Evolutionary conservation across 352 stramenopile species (phyloP), one percentile per base, ranked within the genome.

Genomic region (Phytopythium delawarense): DNA sequence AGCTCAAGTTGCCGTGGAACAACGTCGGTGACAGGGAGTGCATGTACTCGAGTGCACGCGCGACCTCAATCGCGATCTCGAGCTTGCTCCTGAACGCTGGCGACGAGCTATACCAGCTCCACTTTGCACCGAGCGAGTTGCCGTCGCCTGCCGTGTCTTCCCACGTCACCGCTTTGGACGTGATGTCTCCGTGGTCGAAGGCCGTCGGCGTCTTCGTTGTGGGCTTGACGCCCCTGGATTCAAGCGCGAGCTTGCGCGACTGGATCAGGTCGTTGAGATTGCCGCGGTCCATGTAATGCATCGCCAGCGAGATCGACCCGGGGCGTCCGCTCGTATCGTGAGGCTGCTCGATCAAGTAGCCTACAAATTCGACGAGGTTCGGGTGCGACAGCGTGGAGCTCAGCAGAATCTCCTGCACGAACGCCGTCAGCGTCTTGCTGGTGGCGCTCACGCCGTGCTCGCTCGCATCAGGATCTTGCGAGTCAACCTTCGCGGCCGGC

Each of bases 1-100:
- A 77, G 30, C 76, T 79, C 18, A 87, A 57, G 34, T 80, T 78
- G 28, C 72, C 68, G 44, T 87, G 73, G 30, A 80, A 70, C 2
- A 83, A 56, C 42, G 70, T 61, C 25, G 60, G 71, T 0, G 65
- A 65, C 39, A 80, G 67, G 20, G 75, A 79, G 42, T 87, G 78
- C 50, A 87, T 42, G n/a, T 87, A 81, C 28, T 74, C 62, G 12
- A 84, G 61, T 2, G 66, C 75, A 3, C 72, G 59, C 1, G 72
- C 69, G 4, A 85, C 66, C 16, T 83, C 73, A 16, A 76, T 69
- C 2, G 66, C 69, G 20, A 87, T 71, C 18, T 66, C 63, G 28
- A 84, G 61, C 48, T 83, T 83, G 54, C 70, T 73, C 59, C 72
- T 78, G 55, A 64, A 68, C 2, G 42, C 42, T 16, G 35, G 21